Evolutionary conservation across 2,329 filamentous ascomycete genomes (phyloP), one percentile per base, ranked within the genome.

Genomic region (Sphaerostilbella broomeana): DNA sequence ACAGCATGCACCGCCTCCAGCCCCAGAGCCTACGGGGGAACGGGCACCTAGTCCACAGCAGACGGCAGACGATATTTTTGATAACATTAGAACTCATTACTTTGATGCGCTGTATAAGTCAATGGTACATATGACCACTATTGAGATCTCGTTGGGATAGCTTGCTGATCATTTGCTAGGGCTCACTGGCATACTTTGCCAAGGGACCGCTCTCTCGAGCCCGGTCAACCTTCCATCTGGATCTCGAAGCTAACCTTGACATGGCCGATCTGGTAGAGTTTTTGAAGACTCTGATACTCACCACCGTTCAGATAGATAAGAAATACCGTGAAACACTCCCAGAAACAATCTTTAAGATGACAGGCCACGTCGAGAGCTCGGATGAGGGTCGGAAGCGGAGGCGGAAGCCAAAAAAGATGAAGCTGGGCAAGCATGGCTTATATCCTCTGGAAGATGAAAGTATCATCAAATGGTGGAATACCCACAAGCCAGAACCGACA

Each of bases 131-230:
- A 10, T 27, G 12, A 13, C 10, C 6, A 3, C 15, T 12, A 13
- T 2, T 8, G 12, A 16, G 9, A 2, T 17, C 6, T 11, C 6
- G 10, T 18, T 2, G 9, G 22, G 4, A n/a, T 32, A 13, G 26
- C 17, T 12, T 4, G 12, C 28, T 34, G n/a, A 45, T 5, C 43
- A 16, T 9, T 15, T n/a, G 21, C 7, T 29, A 85, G 72, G 85
- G 83, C 22, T 86, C 85, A 4, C 64, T 90, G 41, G 85, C 85
- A 42, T 92, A 89, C 59, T 89, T 90, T 60, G 81, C 81, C 15
- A 92, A 92, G 64, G 86, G 85, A 1, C 84, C 86, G 2, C 65
- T 92, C 15, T 86, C 85, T 30, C 74, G 84, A 50, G 81, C 84
- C 31, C 75, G 85, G 43, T 82, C 81, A 32, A 75, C 79, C 11